Conservation (phyloP, 345 rosid genomes). For the Eucalyptus fibrosa region DNA sequence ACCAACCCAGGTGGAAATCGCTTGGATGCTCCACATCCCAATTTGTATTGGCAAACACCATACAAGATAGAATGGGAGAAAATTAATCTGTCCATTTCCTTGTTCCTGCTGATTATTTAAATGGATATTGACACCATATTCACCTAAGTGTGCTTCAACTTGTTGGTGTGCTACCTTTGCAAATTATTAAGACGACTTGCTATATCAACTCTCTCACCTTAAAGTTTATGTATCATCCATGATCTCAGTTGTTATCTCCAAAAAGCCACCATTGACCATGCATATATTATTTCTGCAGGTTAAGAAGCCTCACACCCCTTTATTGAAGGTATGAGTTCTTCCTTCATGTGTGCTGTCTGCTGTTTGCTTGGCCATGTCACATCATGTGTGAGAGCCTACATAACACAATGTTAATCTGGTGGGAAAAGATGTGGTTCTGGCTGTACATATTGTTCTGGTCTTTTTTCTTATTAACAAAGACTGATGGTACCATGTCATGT, state of each 20-base stretch:
- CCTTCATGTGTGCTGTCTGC: background rate
- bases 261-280: background rate
- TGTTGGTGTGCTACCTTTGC: background rate
- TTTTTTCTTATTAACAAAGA: background rate
- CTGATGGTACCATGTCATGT: background rate
- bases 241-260: background rate
- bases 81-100: background rate
- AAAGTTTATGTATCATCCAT: background rate
- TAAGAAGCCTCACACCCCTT: constrained; percentile 56
- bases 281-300: constrained; percentile 28
- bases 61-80: background rate
- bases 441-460: background rate
- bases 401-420: background rate
- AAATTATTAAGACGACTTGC: background rate
- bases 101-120: background rate
- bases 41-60: background rate
- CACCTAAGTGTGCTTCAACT: background rate
- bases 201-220: background rate
- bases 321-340: constrained; percentile 35
- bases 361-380: background rate
- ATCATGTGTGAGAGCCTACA: background rate
- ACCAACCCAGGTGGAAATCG: background rate
- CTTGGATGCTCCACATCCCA: background rate
- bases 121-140: background rate
- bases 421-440: background rate